These are phyloP conservation scores for Capsella bursapastoris DNA, from an alignment of 345 rosid species.

Conservation along the genomic window DNA sequence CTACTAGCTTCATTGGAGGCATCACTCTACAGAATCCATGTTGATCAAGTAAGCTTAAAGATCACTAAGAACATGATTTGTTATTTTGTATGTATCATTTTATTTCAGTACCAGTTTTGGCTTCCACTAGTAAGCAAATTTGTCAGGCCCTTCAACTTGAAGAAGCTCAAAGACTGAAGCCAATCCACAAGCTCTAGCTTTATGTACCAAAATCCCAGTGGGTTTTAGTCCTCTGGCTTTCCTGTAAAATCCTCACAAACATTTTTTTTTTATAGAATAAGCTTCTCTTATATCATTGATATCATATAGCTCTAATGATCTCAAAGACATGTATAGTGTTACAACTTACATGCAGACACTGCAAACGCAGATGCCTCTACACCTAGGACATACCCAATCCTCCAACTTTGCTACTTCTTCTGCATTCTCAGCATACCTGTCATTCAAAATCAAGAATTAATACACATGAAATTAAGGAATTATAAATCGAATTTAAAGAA, in stretches of 20 bases:
- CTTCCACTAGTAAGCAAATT: slow-evolving; percentile 32
- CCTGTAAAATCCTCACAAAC: background rate
- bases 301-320: background rate
- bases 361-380: slow-evolving; percentile 24
- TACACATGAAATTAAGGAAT: background rate
- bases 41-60: background rate
- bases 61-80: background rate
- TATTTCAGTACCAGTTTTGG: slow-evolving; percentile 33
- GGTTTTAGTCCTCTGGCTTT: background rate
- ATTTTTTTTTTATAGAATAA: too few relatives aligned
- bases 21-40: background rate
- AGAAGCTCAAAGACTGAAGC: slow-evolving; percentile 75
- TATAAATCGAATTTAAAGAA: background rate
- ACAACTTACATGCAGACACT: slow-evolving; percentile 20
- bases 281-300: background rate
- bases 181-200: slow-evolving; percentile 54
- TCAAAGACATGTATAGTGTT: background rate
- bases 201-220: background rate
- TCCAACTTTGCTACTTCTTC: slow-evolving; percentile 31
- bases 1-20: slow-evolving; percentile 43
- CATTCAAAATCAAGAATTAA: background rate
- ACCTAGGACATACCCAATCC: slow-evolving; percentile 42
- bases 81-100: too few relatives aligned
- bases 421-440: slow-evolving; percentile 48
- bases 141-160: slow-evolving; percentile 50